These are phyloP conservation scores for Naganishia friedmannii DNA, from an alignment of 768 basidiomycete species.

Conservation along the genomic window DNA sequence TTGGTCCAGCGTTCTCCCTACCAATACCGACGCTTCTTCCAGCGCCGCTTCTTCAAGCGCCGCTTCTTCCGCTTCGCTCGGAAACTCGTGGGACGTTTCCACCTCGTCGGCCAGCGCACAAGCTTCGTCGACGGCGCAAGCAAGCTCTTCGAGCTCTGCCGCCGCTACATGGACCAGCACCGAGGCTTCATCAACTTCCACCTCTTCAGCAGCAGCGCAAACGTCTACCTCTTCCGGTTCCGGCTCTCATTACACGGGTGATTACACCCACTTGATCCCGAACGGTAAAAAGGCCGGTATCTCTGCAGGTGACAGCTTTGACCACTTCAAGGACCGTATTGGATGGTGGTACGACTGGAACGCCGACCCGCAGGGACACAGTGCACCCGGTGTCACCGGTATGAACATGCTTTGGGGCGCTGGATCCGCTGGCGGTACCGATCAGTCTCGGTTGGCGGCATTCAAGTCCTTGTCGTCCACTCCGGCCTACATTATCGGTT, in stretches of 20 bases:
- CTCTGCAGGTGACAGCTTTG: constrained; percentile 42
- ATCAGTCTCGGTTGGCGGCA: constrained; percentile 41
- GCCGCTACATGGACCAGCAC: constrained; percentile 11
- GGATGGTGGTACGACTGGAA: constrained; percentile 51
- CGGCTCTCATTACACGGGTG: neutral
- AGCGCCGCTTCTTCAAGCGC: neutral
- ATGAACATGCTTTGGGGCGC: constrained; percentile 50
- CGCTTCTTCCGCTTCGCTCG: neutral
- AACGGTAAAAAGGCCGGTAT: constrained; percentile 51
- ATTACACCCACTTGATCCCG: constrained; percentile 36
- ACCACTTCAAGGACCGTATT: constrained; percentile 40
- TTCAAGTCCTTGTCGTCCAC: constrained; percentile 44
- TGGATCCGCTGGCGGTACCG: constrained; percentile 41
- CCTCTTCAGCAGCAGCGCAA: constrained; percentile 26
- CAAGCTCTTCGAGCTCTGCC: constrained; percentile 9
- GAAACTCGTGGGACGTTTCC: constrained; percentile 6
- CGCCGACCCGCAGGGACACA: constrained; percentile 36
- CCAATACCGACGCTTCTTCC: constrained; percentile 8
- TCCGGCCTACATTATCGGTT: constrained; percentile 50
- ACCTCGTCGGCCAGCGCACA: constrained; percentile 19
- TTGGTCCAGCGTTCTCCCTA: constrained; percentile 20
- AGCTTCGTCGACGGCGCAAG: constrained; percentile 14
- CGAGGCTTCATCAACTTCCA: neutral
- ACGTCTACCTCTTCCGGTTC: constrained; percentile 11
- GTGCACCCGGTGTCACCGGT: constrained; percentile 35